phyloP scores from a whole-genome alignment of 2,329 filamentous ascomycete genomes.

The Ophiostoma australiae region DNA sequence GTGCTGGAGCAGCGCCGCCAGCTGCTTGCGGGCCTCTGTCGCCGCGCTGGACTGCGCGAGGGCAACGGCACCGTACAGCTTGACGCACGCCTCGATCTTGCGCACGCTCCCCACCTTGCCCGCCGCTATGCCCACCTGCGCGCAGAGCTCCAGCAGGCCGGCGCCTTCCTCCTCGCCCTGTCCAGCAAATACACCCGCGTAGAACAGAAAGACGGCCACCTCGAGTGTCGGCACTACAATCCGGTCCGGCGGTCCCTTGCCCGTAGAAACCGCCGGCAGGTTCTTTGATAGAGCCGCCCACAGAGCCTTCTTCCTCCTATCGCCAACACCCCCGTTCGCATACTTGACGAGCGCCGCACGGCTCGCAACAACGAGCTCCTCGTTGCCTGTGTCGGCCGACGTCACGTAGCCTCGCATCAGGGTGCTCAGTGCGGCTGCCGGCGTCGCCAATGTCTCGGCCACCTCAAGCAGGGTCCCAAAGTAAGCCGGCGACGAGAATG shows the following conservation, averaged over 20 bases:
- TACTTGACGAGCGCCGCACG: slow-evolving; percentile 58
- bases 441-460: slow-evolving; percentile 31
- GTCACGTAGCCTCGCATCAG: slow-evolving; percentile 65
- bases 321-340: slow-evolving; percentile 31
- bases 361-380: slow-evolving; percentile 66
- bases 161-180: slow-evolving; percentile 22
- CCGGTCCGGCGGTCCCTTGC: slow-evolving; percentile 56
- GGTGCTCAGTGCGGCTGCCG: slow-evolving; percentile 37
- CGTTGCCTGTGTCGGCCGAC: slow-evolving; percentile 72
- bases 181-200: slow-evolving; percentile 46
- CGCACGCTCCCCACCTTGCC: slow-evolving; percentile 78
- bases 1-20: slow-evolving; percentile 70
- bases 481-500: slow-evolving; percentile 57
- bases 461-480: slow-evolving; percentile 52
- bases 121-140: slow-evolving; percentile 69
- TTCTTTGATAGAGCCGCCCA: slow-evolving; percentile 48
- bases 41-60: slow-evolving; percentile 25
- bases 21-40: slow-evolving; percentile 54
- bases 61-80: slow-evolving; percentile 69
- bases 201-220: slow-evolving; percentile 69
- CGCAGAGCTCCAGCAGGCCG: slow-evolving; percentile 48
- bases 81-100: slow-evolving; percentile 74
- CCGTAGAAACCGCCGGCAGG: slow-evolving; percentile 36
- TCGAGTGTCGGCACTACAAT: slow-evolving; percentile 72
- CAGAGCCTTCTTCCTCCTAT: slow-evolving; percentile 21